Conservation (phyloP, 1,139 yeast species). For the Wickerhamiella infanticola region DNA sequence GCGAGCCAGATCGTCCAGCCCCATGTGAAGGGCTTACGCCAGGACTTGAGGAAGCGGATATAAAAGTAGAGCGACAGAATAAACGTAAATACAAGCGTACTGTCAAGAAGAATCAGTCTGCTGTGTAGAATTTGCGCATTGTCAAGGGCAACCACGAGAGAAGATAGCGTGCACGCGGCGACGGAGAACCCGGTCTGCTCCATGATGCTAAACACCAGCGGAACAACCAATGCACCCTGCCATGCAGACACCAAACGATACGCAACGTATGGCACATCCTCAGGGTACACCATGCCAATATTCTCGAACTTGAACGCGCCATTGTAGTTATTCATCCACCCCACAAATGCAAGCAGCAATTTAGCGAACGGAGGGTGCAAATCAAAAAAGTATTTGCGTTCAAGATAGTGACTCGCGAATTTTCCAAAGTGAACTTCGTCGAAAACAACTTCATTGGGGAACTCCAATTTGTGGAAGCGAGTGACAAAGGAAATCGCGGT, state of each 20-base stretch:
- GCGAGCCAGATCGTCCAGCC: slow-evolving; percentile 84
- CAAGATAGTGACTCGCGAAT: slow-evolving; percentile 57
- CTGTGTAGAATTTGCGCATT: slow-evolving; percentile 90
- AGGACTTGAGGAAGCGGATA: slow-evolving; percentile 56
- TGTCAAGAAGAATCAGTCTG: slow-evolving; percentile 77
- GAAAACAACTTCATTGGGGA: slow-evolving; percentile 81
- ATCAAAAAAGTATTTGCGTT: slow-evolving; percentile 54
- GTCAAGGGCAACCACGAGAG: slow-evolving; percentile 69
- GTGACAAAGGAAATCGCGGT: slow-evolving; percentile 54
- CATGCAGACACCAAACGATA: slow-evolving; percentile 71
- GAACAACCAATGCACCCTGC: slow-evolving; percentile 70
- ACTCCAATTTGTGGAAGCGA: slow-evolving; percentile 55
- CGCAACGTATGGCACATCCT: slow-evolving; percentile 78
- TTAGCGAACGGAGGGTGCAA: slow-evolving; percentile 98
- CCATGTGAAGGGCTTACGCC: slow-evolving; percentile 48
- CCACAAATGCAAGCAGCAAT: slow-evolving; percentile 76
- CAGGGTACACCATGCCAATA: slow-evolving; percentile 71
- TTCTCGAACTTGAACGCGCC: slow-evolving; percentile 83
- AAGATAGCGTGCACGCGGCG: slow-evolving; percentile 64
- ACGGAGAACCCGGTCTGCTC: slow-evolving; percentile 71
- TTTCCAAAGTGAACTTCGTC: slow-evolving; percentile 98
- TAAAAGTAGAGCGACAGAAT: slow-evolving; percentile 68
- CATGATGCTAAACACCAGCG: slow-evolving; percentile 66
- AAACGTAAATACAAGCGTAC: slow-evolving; percentile 68
- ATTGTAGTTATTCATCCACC: slow-evolving; percentile 75